Base-by-base conservation (phyloP, 176 grass and related monocot species). In the Echinochloa phyllopogon region DNA sequence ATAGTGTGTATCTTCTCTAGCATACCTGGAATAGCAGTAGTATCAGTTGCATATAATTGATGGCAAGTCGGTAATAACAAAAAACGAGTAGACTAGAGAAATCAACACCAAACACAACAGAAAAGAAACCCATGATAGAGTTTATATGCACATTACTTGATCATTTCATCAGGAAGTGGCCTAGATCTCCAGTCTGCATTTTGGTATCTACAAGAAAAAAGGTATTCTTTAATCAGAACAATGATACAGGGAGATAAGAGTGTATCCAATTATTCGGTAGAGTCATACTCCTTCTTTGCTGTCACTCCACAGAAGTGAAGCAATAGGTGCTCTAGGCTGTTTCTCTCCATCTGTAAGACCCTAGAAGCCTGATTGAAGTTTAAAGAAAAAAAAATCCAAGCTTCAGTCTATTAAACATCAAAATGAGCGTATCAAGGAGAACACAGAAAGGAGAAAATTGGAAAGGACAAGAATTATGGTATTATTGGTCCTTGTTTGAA, bases 1-100 rank as follows among this genome's bases (percentile, higher is more conserved):
- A 80, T 94, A 96, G 84, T 99, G 96, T 75, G 96, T 96, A 83
- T 99, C 96, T 96, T 99, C 96, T 92, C 96, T 99, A 41, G 89
- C 96, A 83, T 99, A 98, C 87, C 96, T 98, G 77, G 51, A 74
- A 74, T 67, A 83, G 56, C 51, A 86, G 60, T 70, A 79, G 74
- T 43, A n/a, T 52, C 74, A 74, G 37, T 67, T 79, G 27, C 6
- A 82, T 79, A 88, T 43, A 84, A 27, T 25, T 81, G 73, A 47
- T 17, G 6, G 24, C 43, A 65, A 74, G 73, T 42, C 16, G 2
- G 41, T 43, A 72, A 68, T 86, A 56, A 49, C 21, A 75, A 10
- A 29, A 61, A 83, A 27, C 21, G 4, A 65, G 20, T 33, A 36
- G 5, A 78, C 44, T 65, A 52, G 75, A 58, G 1, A 37, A 57